Evolutionary conservation across 1,284 basidiomycete species (phyloP).

Genomic region (Pterula multifida): DNA sequence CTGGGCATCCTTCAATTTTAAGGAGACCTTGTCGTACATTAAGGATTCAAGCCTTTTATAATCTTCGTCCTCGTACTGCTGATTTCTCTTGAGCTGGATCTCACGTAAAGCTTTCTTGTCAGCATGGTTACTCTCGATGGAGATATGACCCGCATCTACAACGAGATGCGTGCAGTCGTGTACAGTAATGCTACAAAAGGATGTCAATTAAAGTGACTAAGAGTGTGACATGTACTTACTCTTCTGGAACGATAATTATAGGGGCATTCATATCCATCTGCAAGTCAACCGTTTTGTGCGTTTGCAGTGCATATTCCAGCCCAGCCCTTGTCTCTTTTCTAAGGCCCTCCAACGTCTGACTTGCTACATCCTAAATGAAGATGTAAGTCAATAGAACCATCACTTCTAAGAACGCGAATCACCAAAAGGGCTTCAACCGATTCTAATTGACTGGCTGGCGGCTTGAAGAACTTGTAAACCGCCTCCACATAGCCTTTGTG

Average conservation of each 20-base stretch:
- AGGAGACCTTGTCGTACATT: slow-evolving; percentile 91
- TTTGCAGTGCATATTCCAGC: slow-evolving; percentile 86
- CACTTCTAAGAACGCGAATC: slow-evolving; percentile 15
- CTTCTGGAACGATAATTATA: slow-evolving; percentile 94
- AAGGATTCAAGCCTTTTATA: slow-evolving; percentile 82
- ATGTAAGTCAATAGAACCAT: slow-evolving; percentile 7
- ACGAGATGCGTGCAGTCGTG: slow-evolving; percentile 80
- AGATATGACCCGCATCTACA: slow-evolving; percentile 94
- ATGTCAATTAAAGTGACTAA: slow-evolving; percentile 4
- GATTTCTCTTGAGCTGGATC: slow-evolving; percentile 78
- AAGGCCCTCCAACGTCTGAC: slow-evolving; percentile 89
- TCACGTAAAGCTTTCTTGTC: slow-evolving; percentile 75
- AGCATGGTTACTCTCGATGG: slow-evolving; percentile 84
- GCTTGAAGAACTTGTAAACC: slow-evolving; percentile 87
- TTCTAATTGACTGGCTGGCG: slow-evolving; percentile 90
- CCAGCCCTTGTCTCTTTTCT: slow-evolving; percentile 93
- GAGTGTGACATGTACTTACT: slow-evolving; percentile 34
- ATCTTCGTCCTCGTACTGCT: slow-evolving; percentile 84
- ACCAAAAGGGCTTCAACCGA: slow-evolving; percentile 86
- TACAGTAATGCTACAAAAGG: slow-evolving; percentile 50
- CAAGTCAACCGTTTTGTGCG: slow-evolving; percentile 92
- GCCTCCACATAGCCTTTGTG: slow-evolving; percentile 92
- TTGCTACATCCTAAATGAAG: slow-evolving; percentile 69
- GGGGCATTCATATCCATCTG: slow-evolving; percentile 96
- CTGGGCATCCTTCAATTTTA: slow-evolving; percentile 86